phyloP scores from a whole-genome alignment of 1,139 yeast genomes.

The Blastobotrys indianensis region DNA sequence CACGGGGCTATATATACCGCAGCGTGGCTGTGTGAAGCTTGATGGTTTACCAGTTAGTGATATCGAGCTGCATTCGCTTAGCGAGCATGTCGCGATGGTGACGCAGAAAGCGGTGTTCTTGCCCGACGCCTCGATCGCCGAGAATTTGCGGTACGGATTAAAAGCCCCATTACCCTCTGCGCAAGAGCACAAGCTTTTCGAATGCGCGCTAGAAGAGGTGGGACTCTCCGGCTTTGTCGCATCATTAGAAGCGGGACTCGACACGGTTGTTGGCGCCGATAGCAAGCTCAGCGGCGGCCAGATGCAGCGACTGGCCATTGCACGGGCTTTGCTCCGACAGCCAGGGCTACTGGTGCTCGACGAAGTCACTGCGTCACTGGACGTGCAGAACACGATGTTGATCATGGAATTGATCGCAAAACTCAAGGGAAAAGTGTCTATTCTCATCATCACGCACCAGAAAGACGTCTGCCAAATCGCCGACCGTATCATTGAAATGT shows the following conservation, averaged over 20 bases:
- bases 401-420: constrained; percentile 37
- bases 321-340: constrained; percentile 60
- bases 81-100: constrained; percentile 69
- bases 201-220: constrained; percentile 26
- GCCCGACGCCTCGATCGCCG: constrained; percentile 62
- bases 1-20: constrained; percentile 53
- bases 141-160: constrained; percentile 66
- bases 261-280: constrained; percentile 45
- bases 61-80: constrained; percentile 55
- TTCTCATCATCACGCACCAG: constrained; percentile 84
- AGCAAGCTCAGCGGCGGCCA: constrained; percentile 70
- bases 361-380: constrained; percentile 72
- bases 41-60: constrained; percentile 56
- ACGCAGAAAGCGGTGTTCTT: constrained; percentile 74
- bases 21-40: constrained; percentile 54
- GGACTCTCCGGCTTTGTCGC: constrained; percentile 35
- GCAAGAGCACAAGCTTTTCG: constrained; percentile 34
- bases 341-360: constrained; percentile 60
- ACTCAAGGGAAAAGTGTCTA: constrained; percentile 54
- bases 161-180: constrained; percentile 14
- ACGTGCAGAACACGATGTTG: constrained; percentile 47
- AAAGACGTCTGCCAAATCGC: constrained; percentile 56
- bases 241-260: constrained; percentile 33
- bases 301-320: constrained; percentile 79
- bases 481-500: constrained; percentile 28